Evolutionary conservation across 805 yeast genomes (phyloP), one percentile per base, ranked within the genome.

Genomic region (Starmerella ratchasimensis): DNA sequence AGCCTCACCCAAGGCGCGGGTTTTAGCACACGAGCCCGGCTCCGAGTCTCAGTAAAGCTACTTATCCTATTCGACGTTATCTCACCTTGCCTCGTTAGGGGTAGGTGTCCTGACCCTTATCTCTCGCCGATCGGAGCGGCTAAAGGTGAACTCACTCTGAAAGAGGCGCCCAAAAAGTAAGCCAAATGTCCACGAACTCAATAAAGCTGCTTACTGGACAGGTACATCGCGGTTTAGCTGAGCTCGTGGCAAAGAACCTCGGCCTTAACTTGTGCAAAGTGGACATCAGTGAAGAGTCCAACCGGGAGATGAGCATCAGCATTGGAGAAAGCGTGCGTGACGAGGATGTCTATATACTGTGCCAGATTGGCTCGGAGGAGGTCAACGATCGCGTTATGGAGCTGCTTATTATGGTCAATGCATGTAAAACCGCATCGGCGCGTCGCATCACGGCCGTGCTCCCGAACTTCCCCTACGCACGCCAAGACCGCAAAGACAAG

Each of bases 401-500:
- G 59, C 64, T 88, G 34, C 65, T 90, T 45, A 76, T 88, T 42
- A 77, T 88, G 78, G 73, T 90, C 47, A 84, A 83, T 59, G 97
- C 98, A 14, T 84, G 95, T 62, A 80, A 80, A 53, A 74, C 88
- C 14, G 98, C 98, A 3, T 80, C 94, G 23, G 97, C 96, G 2
- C 71, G 98, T 55, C 70, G 93, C 44, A 80, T 90, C 54, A 86
- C 97, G 1, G 96, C 94, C 0, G 93, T 90, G 38, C 72, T 90
- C 45, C 98, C 98, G 30, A 84, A 80, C 60, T 90, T 88, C 64
- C 95, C 96, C 16, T 90, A 90, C 56, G 98, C 98, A 3, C 74
- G 98, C 58, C 98, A 90, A 60, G 98, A 90, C 60, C 76, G 90
- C 59, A 90, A 90, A 59, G 98, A 90, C 58, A 88, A 90, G 59